Conservation (phyloP, 2,329 filamentous ascomycete species). For the Westerdykella ornata region DNA sequence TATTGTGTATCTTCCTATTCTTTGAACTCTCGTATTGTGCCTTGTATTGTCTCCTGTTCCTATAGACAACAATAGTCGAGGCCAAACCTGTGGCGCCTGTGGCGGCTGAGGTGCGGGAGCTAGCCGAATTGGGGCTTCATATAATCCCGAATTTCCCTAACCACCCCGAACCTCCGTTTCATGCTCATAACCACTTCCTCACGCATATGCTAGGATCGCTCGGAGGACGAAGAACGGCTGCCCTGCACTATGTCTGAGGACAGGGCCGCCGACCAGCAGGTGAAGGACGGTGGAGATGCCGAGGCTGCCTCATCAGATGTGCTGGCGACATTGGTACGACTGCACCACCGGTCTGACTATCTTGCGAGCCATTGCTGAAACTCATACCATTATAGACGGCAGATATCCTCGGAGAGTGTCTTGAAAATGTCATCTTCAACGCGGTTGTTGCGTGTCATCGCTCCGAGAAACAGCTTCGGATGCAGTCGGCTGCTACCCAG, state of each 20-base stretch:
- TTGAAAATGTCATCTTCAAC: slow-evolving; percentile 72
- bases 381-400: slow-evolving; percentile 19
- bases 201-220: slow-evolving; percentile 11
- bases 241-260: slow-evolving; percentile 35
- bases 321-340: slow-evolving; percentile 29
- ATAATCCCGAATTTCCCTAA: slow-evolving; percentile 14
- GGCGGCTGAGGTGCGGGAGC: slow-evolving; percentile 7
- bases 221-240: slow-evolving; percentile 11
- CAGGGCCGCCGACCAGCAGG: slow-evolving; percentile 24
- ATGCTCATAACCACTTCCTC: slow-evolving; percentile 3
- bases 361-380: slow-evolving; percentile 22
- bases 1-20: too few species aligned
- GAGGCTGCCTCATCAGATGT: slow-evolving; percentile 22
- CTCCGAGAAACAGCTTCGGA: slow-evolving; percentile 68
- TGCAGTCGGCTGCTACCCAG: slow-evolving; percentile 52
- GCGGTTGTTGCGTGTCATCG: slow-evolving; percentile 68
- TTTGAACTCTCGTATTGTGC: too few species aligned
- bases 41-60: too few species aligned
- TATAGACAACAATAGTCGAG: too few species aligned
- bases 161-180: slow-evolving; percentile 17
- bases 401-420: slow-evolving; percentile 62
- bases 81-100: slow-evolving; percentile 6
- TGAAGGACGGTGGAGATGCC: slow-evolving; percentile 20
- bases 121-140: slow-evolving; percentile 3
- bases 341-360: slow-evolving; percentile 6